A percentile compares a stretch with the other conserved stretches of the same genome.
phyloP scores from a whole-genome alignment of 371 early-diverging fungal genomes.

The Zychaea mexicana region DNA sequence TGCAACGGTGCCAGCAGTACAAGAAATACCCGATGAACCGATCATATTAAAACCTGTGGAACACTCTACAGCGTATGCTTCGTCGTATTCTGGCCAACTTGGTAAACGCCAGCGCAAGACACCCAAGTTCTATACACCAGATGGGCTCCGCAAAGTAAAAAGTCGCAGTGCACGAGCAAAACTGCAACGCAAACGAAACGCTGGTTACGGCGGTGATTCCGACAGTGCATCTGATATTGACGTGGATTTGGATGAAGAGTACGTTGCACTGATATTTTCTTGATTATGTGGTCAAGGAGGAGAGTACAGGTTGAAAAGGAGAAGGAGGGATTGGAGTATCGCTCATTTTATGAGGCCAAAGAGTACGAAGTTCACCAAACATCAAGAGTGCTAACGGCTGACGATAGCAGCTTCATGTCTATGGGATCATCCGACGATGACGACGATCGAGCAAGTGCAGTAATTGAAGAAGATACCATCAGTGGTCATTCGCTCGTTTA shows the following conservation, averaged over 20 bases:
- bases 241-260: conserved; percentile 31
- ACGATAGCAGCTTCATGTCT: conserved; percentile 12
- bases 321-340: too few relatives aligned
- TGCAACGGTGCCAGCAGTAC: conserved; percentile 25
- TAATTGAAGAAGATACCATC: conserved; percentile 44
- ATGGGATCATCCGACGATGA: conserved; percentile 29
- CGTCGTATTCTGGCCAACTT: conserved; percentile 7
- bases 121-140: conserved; percentile 29
- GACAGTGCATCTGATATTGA: conserved; percentile 24
- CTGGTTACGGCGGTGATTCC: conserved; percentile 16
- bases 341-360: too few relatives aligned
- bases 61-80: conserved; percentile 10
- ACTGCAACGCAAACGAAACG: conserved; percentile 16
- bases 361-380: too few relatives aligned
- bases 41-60: conserved; percentile 42
- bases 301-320: too few relatives aligned
- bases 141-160: conserved; percentile 14
- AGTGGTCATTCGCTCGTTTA: conserved; percentile 40
- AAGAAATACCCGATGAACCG: conserved; percentile 48
- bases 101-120: conserved; percentile 40
- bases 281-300: too few relatives aligned
- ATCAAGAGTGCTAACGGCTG: too few relatives aligned
- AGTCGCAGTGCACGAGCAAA: conserved; percentile 14
- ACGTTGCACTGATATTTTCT: background rate
- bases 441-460: conserved; percentile 12